Conservation (phyloP, 2,329 filamentous ascomycete genomes). For the Clonostachys chloroleuca region DNA sequence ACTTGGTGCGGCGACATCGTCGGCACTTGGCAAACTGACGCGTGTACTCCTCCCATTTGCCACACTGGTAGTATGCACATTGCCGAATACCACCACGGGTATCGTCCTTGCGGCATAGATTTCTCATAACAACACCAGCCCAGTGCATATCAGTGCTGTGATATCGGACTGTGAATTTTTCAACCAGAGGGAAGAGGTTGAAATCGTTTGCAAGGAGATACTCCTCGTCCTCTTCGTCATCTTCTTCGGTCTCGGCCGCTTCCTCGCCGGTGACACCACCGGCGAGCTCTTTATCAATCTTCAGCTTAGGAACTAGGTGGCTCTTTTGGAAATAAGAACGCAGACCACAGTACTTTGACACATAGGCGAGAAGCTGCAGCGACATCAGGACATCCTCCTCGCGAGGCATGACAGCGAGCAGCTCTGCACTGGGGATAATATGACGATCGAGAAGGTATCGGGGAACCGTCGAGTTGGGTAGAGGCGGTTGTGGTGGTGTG, state of each 20-base stretch:
- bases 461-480: constrained; percentile 68
- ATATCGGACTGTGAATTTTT: constrained; percentile 96
- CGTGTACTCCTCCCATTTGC: constrained; percentile 96
- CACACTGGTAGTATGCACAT: constrained; percentile 96
- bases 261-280: constrained; percentile 64
- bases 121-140: constrained; percentile 98
- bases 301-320: constrained; percentile 86
- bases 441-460: constrained; percentile 76
- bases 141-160: constrained; percentile 98
- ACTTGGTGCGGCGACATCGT: constrained; percentile 92
- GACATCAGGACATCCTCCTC: constrained; percentile 99
- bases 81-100: constrained; percentile 90
- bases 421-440: constrained; percentile 63
- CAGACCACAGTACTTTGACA: constrained; percentile 97
- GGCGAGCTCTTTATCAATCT: constrained; percentile 81
- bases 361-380: constrained; percentile 90
- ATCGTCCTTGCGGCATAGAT: constrained; percentile 97
- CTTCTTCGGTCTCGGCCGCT: constrained; percentile 38
- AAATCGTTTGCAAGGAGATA: constrained; percentile 91
- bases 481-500: constrained; percentile 69
- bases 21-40: constrained; percentile 98
- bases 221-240: constrained; percentile 73
- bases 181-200: constrained; percentile 96
- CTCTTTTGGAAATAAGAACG: constrained; percentile 93
- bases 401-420: constrained; percentile 86